Conservation (phyloP, 106 monocot species). For the Acorus calamus region DNA sequence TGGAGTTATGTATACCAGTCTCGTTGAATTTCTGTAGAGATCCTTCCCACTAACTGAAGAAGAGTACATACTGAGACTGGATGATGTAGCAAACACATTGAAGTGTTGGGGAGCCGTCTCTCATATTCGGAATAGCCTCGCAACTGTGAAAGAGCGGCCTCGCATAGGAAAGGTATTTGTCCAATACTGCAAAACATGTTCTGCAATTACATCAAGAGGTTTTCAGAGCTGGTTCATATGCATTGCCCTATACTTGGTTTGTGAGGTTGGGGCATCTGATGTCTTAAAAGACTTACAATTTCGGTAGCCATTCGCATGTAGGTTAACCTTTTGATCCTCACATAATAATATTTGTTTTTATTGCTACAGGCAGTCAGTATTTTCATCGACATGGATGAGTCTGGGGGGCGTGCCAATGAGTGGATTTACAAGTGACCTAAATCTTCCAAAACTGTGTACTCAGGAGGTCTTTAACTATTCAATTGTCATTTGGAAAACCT, state of each 20-base stretch:
- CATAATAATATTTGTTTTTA: not conserved
- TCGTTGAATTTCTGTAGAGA: conserved; percentile 26
- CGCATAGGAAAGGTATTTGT: conserved; percentile 82
- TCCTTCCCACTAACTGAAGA: conserved; percentile 97
- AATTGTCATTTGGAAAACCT: no score
- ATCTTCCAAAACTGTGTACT: no score
- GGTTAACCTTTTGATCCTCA: no score
- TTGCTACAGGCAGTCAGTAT: conserved; percentile 84
- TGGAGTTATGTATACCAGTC: not conserved
- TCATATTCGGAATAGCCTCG: conserved; percentile 82
- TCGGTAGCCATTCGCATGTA: no score
- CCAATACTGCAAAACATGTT: no score
- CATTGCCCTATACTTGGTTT: no score
- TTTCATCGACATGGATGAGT: conserved; percentile 93
- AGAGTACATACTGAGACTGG: conserved; percentile 88
- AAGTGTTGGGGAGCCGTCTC: conserved; percentile 99
- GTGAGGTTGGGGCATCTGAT: no score
- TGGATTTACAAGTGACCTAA: conserved; percentile 86
- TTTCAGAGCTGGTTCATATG: no score
- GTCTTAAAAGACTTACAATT: no score
- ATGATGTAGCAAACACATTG: conserved; percentile 85
- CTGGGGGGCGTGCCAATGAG: conserved; percentile 76
- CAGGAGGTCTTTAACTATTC: no score
- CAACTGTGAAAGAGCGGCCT: conserved; percentile 73
- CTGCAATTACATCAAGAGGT: no score